Percentiles rank a stretch among this genome's conserved stretches.
Evolutionary conservation across 2,329 filamentous ascomycete species (phyloP).

Genomic region (Fusarium sp.): DNA sequence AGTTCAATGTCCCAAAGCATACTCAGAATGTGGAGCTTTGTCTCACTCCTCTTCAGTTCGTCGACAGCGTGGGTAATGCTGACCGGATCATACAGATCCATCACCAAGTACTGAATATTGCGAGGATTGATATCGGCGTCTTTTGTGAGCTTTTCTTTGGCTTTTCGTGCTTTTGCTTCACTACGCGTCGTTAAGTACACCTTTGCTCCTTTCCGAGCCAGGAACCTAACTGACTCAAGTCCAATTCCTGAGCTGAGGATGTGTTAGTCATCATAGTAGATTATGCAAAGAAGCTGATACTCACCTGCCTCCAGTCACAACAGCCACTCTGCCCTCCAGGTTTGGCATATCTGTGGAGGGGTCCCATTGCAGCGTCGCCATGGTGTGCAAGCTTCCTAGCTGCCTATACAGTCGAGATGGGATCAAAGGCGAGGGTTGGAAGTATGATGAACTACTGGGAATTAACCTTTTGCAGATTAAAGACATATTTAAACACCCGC

Average conservation of each 20-base stretch:
- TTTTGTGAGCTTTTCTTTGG: accelerated
- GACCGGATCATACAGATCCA: neutral
- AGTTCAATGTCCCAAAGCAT: accelerated
- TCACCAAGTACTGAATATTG: accelerated
- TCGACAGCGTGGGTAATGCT: neutral
- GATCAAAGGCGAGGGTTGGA: accelerated
- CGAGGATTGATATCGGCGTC: accelerated
- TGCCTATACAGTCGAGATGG: neutral
- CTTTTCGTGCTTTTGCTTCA: neutral
- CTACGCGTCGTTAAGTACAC: neutral
- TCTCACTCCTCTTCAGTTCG: accelerated
- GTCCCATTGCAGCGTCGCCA: neutral
- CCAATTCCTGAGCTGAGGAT: neutral
- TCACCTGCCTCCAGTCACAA: neutral
- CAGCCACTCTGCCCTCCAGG: neutral
- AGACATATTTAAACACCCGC: neutral
- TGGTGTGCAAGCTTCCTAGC: accelerated
- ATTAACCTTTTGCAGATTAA: neutral
- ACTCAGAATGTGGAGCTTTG: neutral
- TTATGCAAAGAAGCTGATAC: too few relatives aligned
- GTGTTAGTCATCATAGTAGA: too few relatives aligned
- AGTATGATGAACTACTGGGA: accelerated
- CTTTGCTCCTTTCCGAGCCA: neutral
- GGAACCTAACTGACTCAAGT: neutral
- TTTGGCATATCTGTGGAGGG: neutral